Percentiles rank a stretch among this genome's conserved stretches.
These are phyloP conservation scores for Stygiomarasmius scandens DNA, from an alignment of 1,284 basidiomycete genomes.

Conservation along the genomic window DNA sequence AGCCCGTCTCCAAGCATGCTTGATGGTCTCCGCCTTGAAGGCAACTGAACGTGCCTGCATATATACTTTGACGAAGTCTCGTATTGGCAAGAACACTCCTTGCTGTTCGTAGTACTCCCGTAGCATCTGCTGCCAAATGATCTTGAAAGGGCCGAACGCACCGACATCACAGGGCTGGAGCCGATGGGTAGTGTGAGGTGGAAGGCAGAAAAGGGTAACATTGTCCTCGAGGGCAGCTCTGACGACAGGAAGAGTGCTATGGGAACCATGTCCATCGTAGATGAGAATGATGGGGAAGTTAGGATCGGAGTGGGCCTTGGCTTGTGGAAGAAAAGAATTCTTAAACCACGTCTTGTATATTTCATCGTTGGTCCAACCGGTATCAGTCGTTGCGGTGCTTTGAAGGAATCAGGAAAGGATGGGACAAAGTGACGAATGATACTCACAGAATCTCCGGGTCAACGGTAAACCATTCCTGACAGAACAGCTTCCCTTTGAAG, in stretches of 20 bases:
- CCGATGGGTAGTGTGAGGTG: constrained; percentile 40
- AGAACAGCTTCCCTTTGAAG: constrained; percentile 28
- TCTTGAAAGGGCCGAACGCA: constrained; percentile 32
- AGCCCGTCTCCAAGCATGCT: too few species aligned
- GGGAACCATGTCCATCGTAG: constrained; percentile 35
- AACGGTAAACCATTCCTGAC: constrained; percentile 27
- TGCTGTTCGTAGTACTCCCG: neutral
- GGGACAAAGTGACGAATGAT: neutral
- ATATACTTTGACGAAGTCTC: too few species aligned
- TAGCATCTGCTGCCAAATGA: constrained; percentile 9
- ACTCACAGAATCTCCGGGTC: constrained; percentile 18
- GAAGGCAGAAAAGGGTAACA: constrained; percentile 36
- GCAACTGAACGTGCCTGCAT: too few species aligned
- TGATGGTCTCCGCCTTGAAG: too few species aligned
- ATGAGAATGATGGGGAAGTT: neutral
- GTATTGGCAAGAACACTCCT: too few species aligned
- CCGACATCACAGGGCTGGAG: constrained; percentile 43
- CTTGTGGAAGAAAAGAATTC: constrained; percentile 35
- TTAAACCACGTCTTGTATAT: too few species aligned
- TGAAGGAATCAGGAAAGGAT: constrained; percentile 15
- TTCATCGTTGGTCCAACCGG: constrained; percentile 43
- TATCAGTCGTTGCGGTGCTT: too few species aligned
- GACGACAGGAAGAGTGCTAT: constrained; percentile 28
- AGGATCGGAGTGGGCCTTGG: constrained; percentile 19
- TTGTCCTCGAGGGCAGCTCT: constrained; percentile 26